Evolutionary conservation across 148 eudicot species (phyloP), one percentile per base, ranked within the genome.

Genomic region (Agrostemma githago): DNA sequence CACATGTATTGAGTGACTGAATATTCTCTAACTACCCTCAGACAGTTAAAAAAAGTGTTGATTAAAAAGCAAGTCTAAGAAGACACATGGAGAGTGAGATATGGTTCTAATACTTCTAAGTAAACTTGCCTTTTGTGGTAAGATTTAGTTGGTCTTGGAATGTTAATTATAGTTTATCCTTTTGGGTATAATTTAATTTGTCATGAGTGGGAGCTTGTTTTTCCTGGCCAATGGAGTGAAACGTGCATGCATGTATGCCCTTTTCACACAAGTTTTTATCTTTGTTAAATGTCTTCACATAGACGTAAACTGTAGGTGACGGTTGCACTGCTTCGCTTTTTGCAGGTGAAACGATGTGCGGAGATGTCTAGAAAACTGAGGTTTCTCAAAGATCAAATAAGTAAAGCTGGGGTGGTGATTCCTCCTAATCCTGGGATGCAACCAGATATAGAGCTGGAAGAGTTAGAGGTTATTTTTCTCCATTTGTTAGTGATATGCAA

Each of bases 301-400:
- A 20, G 41, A 39, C 66, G 34, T 17, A 40, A 44, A 16, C 60
- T 8, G 5, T 44, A 21, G 21, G 16, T 68, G 17, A 68, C 5
- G n/a, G 57, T 42, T 73, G 68, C 20, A 34, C 26, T 34, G 63
- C 34, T 56, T 41, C 70, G 19, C 40, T 70, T 79, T 75, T 78
- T 76, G 61, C 82, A 95, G 99, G 99, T 95, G 62, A 95, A 95
- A 87, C 84, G 97, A 77, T 95, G 99, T 79, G 99, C 97, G 53
- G 99, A 95, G 85, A 95, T 95, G 99, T 92, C 96, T 77, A 85
- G 99, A 84, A 95, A 89, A 76, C 84, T 95, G 81, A 88, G 96
- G 6, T 95, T 92, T 88, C 85, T 89, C 75, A 95, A 95, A 84
- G 99, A 95, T 77, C 99, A 95, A 85, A 92, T 95, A 74, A 87